Conservation (phyloP, 768 basidiomycete species). For the Mycena belliarum region DNA sequence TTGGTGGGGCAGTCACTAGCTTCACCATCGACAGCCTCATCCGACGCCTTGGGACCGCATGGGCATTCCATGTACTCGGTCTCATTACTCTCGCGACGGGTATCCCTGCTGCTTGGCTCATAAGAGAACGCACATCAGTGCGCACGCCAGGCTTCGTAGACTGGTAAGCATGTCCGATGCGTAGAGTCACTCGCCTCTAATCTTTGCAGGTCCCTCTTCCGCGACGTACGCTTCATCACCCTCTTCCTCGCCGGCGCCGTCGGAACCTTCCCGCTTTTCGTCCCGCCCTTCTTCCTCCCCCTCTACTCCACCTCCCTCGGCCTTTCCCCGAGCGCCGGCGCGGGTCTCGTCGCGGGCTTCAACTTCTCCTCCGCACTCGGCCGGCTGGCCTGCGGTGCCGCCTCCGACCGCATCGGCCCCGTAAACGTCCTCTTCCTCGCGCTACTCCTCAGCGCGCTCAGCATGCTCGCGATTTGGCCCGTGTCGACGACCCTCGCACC, state of each 20-base stretch:
- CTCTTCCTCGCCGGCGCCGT: constrained; percentile 35
- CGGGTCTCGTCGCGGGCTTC: constrained; percentile 34
- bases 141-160: constrained; percentile 26
- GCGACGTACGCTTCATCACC: constrained; percentile 24
- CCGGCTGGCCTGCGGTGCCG: constrained; percentile 29
- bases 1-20: constrained; percentile 32
- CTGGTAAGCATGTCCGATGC: neutral
- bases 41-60: constrained; percentile 27
- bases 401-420: constrained; percentile 32
- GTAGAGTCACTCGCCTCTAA: neutral
- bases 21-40: constrained; percentile 30
- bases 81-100: constrained; percentile 26
- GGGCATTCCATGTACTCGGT: constrained; percentile 35
- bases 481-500: constrained; percentile 26
- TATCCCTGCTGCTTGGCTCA: constrained; percentile 28
- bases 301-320: constrained; percentile 32
- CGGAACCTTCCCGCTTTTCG: constrained; percentile 37
- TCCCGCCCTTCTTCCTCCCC: constrained; percentile 38
- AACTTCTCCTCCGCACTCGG: constrained; percentile 36
- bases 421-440: constrained; percentile 28
- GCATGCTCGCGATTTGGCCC: constrained; percentile 33
- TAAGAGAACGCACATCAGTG: constrained; percentile 20
- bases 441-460: constrained; percentile 29
- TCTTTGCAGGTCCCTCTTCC: constrained; percentile 31
- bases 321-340: constrained; percentile 25